A percentile compares a stretch with the other conserved stretches of the same genome.
phyloP scores from a whole-genome alignment of 2,329 filamentous ascomycete genomes.

The Aspergillus chevalieri region DNA sequence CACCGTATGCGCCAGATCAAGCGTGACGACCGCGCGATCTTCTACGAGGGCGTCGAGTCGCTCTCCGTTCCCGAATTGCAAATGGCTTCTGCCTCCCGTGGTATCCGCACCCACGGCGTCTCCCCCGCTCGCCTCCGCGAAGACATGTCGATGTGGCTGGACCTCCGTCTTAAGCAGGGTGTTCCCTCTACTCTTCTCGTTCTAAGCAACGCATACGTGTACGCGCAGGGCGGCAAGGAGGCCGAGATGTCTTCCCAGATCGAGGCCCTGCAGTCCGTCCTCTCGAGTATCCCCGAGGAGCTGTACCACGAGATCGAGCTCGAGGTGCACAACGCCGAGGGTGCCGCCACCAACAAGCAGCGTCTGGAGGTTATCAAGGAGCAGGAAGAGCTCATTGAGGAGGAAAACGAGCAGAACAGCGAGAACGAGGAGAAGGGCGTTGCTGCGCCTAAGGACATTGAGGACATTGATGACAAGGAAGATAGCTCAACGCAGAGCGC shows the following conservation, averaged over 20 bases:
- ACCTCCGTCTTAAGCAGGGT: conserved; percentile 84
- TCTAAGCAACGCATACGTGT: conserved; percentile 96
- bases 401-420: conserved; percentile 89
- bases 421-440: conserved; percentile 69
- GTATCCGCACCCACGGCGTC: conserved; percentile 86
- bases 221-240: conserved; percentile 69
- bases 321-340: conserved; percentile 93
- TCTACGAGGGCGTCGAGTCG: conserved; percentile 85
- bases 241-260: conserved; percentile 81
- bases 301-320: conserved; percentile 99
- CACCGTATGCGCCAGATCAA: conserved; percentile 99
- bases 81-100: conserved; percentile 82
- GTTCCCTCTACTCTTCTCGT: conserved; percentile 96
- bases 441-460: conserved; percentile 72
- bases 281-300: conserved; percentile 94
- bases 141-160: conserved; percentile 89
- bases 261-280: conserved; percentile 82
- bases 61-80: conserved; percentile 92
- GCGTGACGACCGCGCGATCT: conserved; percentile 90
- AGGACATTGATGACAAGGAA: conserved; percentile 93
- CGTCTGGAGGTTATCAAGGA: conserved; percentile 96
- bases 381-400: conserved; percentile 95
- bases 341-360: conserved; percentile 97
- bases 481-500: conserved; percentile 50
- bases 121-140: conserved; percentile 81